phyloP scores from a whole-genome alignment of 345 rosid genomes.

The Salix suchowensis region DNA sequence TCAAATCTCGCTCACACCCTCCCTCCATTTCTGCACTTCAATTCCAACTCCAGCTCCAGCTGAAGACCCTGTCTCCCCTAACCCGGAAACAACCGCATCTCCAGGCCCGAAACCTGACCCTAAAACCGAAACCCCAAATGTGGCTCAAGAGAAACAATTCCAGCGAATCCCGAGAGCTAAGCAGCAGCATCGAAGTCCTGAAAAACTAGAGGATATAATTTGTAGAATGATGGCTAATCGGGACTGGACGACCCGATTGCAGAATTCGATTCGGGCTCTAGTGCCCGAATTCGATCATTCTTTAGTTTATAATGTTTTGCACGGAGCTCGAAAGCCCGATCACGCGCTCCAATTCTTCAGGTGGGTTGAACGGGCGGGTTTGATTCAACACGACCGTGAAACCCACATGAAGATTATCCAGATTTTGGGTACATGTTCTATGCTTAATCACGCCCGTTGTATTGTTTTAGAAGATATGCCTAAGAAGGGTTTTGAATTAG shows the following conservation, averaged over 20 bases:
- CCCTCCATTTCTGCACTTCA: slow-evolving; percentile 41
- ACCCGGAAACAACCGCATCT: background rate
- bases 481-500: slow-evolving; percentile 71
- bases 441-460: slow-evolving; percentile 82
- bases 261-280: slow-evolving; percentile 75
- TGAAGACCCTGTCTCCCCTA: slow-evolving; percentile 16
- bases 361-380: slow-evolving; percentile 85
- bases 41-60: background rate
- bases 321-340: slow-evolving; percentile 61
- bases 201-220: slow-evolving; percentile 68
- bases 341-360: slow-evolving; percentile 94
- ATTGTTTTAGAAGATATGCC: slow-evolving; percentile 77
- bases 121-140: slow-evolving; percentile 4
- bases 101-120: background rate
- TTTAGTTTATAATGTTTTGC: slow-evolving; percentile 71
- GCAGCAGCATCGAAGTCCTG: slow-evolving; percentile 33
- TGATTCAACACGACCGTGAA: slow-evolving; percentile 66
- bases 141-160: background rate
- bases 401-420: slow-evolving; percentile 72
- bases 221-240: slow-evolving; percentile 83
- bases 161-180: slow-evolving; percentile 43
- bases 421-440: slow-evolving; percentile 63
- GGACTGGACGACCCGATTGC: slow-evolving; percentile 86
- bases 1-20: slow-evolving; percentile 25
- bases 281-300: slow-evolving; percentile 76